A percentile compares a stretch with the other conserved stretches of the same genome.
Evolutionary conservation across 176 grass and related monocot genomes (phyloP).

Genomic region (Rhynchospora breviuscula): DNA sequence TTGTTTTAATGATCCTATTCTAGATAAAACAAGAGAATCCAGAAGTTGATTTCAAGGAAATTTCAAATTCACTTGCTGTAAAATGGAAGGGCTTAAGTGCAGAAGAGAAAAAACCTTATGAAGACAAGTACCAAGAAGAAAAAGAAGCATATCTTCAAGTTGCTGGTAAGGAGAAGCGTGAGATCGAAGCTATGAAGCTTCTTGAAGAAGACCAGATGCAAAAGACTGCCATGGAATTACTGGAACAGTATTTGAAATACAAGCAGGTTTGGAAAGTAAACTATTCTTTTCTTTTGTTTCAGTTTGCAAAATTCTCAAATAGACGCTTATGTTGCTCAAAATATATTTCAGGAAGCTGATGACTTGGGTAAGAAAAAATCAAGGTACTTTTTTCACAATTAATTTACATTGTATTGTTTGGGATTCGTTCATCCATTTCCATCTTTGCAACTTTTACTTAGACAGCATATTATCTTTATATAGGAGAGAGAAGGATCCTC

Average conservation of each 20-base stretch:
- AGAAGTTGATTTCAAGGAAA: slow-evolving; percentile 72
- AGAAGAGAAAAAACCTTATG: slow-evolving; percentile 76
- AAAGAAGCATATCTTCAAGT: slow-evolving; percentile 84
- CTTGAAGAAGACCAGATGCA: slow-evolving; percentile 83
- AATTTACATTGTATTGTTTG: background rate
- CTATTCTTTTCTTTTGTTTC: background rate
- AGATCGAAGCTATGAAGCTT: slow-evolving; percentile 90
- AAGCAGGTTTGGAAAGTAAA: slow-evolving; percentile 27
- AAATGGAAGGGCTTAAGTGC: slow-evolving; percentile 66
- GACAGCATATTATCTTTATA: background rate
- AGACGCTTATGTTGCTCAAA: background rate
- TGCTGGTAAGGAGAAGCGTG: slow-evolving; percentile 69
- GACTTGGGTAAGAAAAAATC: slow-evolving; percentile 39
- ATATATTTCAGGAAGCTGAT: slow-evolving; percentile 36
- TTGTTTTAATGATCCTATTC: background rate
- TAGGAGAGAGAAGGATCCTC: slow-evolving; percentile 81
- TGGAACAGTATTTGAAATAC: slow-evolving; percentile 84
- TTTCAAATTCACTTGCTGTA: slow-evolving; percentile 46
- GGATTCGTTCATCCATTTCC: background rate
- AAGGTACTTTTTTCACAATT: slow-evolving; percentile 23
- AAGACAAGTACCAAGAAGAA: slow-evolving; percentile 76
- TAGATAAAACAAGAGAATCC: slow-evolving; percentile 70
- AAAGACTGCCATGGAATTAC: slow-evolving; percentile 68
- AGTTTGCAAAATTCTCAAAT: background rate
- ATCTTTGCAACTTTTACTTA: background rate